phyloP scores from a whole-genome alignment of 2,329 filamentous ascomycete species.

The Helotiales sp. region DNA sequence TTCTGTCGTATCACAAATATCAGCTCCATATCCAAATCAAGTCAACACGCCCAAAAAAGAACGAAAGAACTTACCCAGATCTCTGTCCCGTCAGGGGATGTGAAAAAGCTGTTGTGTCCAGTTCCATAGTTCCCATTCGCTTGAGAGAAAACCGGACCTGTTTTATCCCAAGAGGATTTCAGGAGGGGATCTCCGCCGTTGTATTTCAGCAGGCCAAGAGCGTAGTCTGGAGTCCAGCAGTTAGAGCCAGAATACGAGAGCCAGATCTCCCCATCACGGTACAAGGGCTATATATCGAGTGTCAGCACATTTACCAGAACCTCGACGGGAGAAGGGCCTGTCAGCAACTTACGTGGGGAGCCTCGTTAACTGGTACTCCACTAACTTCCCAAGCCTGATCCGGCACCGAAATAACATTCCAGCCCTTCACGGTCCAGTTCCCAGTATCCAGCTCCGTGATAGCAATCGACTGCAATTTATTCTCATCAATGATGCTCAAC shows the following conservation, averaged over 20 bases:
- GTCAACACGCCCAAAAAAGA: not conserved
- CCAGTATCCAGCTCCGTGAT: not conserved
- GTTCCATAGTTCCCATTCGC: slow-evolving; percentile 63
- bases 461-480: not conserved
- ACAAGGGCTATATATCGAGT: slow-evolving; percentile 48
- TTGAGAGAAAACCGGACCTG: slow-evolving; percentile 47
- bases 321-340: not conserved
- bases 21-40: not conserved
- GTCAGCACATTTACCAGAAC: not conserved
- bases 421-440: not conserved
- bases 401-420: slow-evolving; percentile 51
- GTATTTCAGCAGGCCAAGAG: slow-evolving; percentile 58
- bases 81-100: slow-evolving; percentile 2
- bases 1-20: not conserved
- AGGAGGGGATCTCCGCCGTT: slow-evolving; percentile 54
- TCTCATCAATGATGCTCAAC: not conserved
- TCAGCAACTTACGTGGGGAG: slow-evolving; percentile 46
- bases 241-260: slow-evolving; percentile 61
- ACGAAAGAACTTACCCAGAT: not conserved
- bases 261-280: slow-evolving; percentile 57
- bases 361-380: slow-evolving; percentile 59
- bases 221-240: slow-evolving; percentile 57
- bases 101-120: slow-evolving; percentile 43
- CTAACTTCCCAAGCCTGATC: slow-evolving; percentile 53
- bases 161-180: slow-evolving; percentile 50